phyloP scores from a whole-genome alignment of 805 yeast species.

The Candida glaebosa region DNA sequence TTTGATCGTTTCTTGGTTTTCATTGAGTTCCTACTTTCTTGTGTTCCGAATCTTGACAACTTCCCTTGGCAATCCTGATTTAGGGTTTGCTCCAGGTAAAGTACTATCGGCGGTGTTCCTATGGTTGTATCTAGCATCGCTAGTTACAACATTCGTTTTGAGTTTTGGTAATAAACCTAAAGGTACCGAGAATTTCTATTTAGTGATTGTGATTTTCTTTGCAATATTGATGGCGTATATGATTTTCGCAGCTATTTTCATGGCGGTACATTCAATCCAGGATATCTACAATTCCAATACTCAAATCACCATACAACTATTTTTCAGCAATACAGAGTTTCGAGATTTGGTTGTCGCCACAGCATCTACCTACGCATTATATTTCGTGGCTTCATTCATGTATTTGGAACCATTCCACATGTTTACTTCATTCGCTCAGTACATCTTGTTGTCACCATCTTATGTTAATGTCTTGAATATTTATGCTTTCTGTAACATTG shows the following conservation, averaged over 20 bases:
- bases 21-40: constrained; percentile 58
- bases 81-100: constrained; percentile 45
- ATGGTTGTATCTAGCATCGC: constrained; percentile 54
- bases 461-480: constrained; percentile 57
- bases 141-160: constrained; percentile 57
- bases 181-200: constrained; percentile 54
- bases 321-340: constrained; percentile 45
- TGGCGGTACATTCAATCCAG: constrained; percentile 52
- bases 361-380: constrained; percentile 58
- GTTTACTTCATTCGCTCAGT: constrained; percentile 52
- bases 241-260: constrained; percentile 53
- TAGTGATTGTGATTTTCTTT: constrained; percentile 50
- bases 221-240: constrained; percentile 60
- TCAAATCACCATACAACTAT: constrained; percentile 40
- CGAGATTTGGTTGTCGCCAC: constrained; percentile 56
- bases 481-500: constrained; percentile 68
- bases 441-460: constrained; percentile 50
- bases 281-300: constrained; percentile 30
- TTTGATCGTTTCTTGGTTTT: constrained; percentile 60
- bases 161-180: constrained; percentile 65
- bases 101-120: constrained; percentile 49
- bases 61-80: constrained; percentile 34
- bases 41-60: constrained; percentile 63
- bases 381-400: constrained; percentile 54
- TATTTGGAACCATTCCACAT: constrained; percentile 69